phyloP scores from a whole-genome alignment of 257 asterid species.

The Misopates orontium region DNA sequence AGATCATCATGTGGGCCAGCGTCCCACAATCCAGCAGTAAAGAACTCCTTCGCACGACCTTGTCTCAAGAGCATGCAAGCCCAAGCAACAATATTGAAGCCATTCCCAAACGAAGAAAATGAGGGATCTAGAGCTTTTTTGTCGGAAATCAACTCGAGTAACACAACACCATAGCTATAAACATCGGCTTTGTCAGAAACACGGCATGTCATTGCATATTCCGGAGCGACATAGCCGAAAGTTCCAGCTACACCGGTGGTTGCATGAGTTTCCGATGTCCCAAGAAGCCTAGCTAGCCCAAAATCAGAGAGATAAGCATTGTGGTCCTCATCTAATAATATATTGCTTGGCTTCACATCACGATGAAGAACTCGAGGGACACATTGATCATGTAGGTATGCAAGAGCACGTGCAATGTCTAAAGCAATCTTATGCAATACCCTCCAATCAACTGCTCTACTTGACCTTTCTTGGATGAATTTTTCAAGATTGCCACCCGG shows the following conservation, averaged over 20 bases:
- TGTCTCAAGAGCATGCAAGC: constrained; percentile 81
- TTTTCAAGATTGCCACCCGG: constrained; percentile 85
- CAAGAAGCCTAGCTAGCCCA: constrained; percentile 78
- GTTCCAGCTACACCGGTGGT: constrained; percentile 94
- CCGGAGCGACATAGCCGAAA: constrained; percentile 91
- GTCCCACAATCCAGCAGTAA: constrained; percentile 81
- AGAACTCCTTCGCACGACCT: constrained; percentile 85
- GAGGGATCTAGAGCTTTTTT: constrained; percentile 92
- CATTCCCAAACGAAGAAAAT: constrained; percentile 81
- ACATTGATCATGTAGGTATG: constrained; percentile 89
- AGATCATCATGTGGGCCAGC: constrained; percentile 85
- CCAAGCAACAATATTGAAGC: constrained; percentile 91
- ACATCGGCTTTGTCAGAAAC: constrained; percentile 96
- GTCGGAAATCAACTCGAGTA: constrained; percentile 85
- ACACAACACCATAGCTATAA: constrained; percentile 86
- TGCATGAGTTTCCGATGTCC: constrained; percentile 86
- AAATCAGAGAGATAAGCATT: constrained; percentile 85
- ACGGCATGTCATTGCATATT: constrained; percentile 91
- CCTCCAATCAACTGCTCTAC: constrained; percentile 85
- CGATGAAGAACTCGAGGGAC: constrained; percentile 93
- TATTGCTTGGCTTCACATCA: constrained; percentile 94
- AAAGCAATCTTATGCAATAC: constrained; percentile 85
- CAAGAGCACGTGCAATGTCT: constrained; percentile 80
- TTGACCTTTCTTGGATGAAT: constrained; percentile 76
- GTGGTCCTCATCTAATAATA: constrained; percentile 74